A percentile compares a stretch with the other conserved stretches of the same genome.
phyloP scores from a whole-genome alignment of 148 eudicot species.

The Rhododendron simsii region DNA sequence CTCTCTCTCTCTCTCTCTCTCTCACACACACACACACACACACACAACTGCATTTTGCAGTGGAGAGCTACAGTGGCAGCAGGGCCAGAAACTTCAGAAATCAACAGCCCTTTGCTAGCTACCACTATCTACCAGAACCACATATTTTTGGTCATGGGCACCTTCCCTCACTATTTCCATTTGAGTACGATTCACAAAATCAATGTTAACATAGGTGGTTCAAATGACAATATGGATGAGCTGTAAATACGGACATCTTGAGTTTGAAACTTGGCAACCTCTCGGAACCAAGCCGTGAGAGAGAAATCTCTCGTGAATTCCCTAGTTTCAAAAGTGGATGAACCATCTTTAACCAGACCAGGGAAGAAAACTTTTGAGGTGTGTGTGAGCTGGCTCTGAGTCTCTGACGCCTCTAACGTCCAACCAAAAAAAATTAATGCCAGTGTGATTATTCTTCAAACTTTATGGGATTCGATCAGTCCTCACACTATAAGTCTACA shows the following conservation, averaged over 20 bases:
- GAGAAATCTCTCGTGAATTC: neutral
- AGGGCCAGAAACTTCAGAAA: constrained; percentile 1
- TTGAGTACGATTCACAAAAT: neutral
- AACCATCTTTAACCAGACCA: neutral
- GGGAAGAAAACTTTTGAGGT: no score
- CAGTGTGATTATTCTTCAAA: neutral
- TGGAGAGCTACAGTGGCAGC: constrained; percentile 8
- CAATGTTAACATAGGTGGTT: neutral
- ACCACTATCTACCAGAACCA: neutral
- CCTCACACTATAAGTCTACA: neutral
- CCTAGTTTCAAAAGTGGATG: rapidly evolving
- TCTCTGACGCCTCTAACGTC: neutral
- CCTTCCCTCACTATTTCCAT: neutral
- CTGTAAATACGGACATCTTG: neutral
- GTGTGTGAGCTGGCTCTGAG: neutral
- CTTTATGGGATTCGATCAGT: neutral
- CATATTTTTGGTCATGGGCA: neutral
- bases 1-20: neutral
- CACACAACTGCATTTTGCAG: neutral
- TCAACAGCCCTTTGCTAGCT: neutral
- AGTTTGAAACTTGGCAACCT: neutral
- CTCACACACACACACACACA: neutral
- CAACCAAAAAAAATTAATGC: neutral
- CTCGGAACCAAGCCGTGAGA: neutral
- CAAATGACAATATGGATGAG: neutral